Evolutionary conservation across 305 asterid genomes (phyloP), one percentile per base, ranked within the genome.

Genomic region (Nicotiana rustica): DNA sequence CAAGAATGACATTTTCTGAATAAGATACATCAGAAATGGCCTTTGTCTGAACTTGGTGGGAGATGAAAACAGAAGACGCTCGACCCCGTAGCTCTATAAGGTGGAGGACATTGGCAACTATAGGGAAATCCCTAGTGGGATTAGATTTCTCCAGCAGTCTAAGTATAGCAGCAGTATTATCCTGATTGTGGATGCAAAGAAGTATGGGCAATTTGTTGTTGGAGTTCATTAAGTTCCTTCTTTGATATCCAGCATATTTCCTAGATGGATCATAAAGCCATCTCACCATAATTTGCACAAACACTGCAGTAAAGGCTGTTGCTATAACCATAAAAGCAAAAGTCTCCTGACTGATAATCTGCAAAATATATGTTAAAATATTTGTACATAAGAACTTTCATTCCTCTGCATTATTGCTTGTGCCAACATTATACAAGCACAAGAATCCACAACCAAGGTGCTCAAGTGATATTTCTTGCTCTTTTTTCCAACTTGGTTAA

Each of bases 41-140:
- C 77, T 57, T 82, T 73, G 64, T 82, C 66, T 82, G 84, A 38
- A 71, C 70, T 81, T 84, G 82, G 80, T 86, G 86, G 31, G 84
- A 81, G 59, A 86, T 83, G 62, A 86, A 84, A 73, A 86, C 25
- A 1, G 89, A 85, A 4, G 82, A 33, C 17, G 89, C 85, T 52
- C 86, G 85, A 38, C 88, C 88, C 0, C 59, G 68, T 10, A 87
- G 89, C 81, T 87, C 88, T 25, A 85, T 71, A 36, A 87, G 67
- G 81, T 82, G 84, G 8, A 87, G 85, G 19, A 52, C 85, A 36
- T 73, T 47, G 21, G 80, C 78, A 19, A 70, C 41, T 13, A 87
- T 60, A 3, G 90, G 88, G 18, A 81, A 67, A 4, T 87, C 86
- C 8, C 79, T 65, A 0, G 78, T 68, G 15, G 90, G 88, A 56